These are phyloP conservation scores for Chlamydomonas sp. DNA, from an alignment of 139 green algal genomes.

Conservation along the genomic window DNA sequence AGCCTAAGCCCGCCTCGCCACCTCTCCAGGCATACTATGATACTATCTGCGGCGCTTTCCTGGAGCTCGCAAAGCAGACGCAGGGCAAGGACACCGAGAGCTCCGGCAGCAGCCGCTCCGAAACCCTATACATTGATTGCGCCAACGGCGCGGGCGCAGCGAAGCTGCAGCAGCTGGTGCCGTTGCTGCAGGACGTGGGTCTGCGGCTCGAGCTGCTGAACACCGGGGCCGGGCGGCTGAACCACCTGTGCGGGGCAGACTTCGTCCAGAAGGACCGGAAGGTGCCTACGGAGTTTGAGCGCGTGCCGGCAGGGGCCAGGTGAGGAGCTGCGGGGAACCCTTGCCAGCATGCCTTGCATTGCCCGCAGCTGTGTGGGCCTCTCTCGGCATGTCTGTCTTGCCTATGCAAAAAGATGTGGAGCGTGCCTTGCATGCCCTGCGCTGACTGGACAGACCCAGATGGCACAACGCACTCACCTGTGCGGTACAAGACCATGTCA, in stretches of 20 bases:
- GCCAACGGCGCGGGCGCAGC: slow-evolving; percentile 93
- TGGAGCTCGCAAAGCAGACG: slow-evolving; percentile 5
- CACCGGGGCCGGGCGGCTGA: slow-evolving; percentile 69
- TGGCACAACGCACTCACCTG: too few relatives aligned
- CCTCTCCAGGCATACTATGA: slow-evolving; percentile 69
- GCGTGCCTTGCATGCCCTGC: too few relatives aligned
- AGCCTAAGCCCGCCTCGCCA: not conserved
- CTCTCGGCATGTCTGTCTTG: too few relatives aligned
- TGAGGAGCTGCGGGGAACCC: not conserved
- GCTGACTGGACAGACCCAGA: too few relatives aligned
- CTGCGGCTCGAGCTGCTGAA: slow-evolving; percentile 72
- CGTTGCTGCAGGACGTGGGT: slow-evolving; percentile 37
- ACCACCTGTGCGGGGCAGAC: slow-evolving; percentile 91
- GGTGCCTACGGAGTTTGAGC: slow-evolving; percentile 61
- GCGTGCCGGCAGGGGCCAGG: slow-evolving; percentile 42
- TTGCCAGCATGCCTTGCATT: not conserved
- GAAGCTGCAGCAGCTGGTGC: slow-evolving; percentile 70
- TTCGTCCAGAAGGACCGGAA: slow-evolving; percentile 93
- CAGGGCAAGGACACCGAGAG: too few relatives aligned
- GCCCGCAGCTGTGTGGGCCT: slow-evolving; percentile 17
- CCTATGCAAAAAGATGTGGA: too few relatives aligned
- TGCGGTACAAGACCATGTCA: too few relatives aligned
- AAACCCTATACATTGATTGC: slow-evolving; percentile 85
- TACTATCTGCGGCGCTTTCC: slow-evolving; percentile 63
- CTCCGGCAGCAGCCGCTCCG: not conserved